These are phyloP conservation scores for Tulasnella sp. DNA, from an alignment of 768 basidiomycete species.

Conservation along the genomic window DNA sequence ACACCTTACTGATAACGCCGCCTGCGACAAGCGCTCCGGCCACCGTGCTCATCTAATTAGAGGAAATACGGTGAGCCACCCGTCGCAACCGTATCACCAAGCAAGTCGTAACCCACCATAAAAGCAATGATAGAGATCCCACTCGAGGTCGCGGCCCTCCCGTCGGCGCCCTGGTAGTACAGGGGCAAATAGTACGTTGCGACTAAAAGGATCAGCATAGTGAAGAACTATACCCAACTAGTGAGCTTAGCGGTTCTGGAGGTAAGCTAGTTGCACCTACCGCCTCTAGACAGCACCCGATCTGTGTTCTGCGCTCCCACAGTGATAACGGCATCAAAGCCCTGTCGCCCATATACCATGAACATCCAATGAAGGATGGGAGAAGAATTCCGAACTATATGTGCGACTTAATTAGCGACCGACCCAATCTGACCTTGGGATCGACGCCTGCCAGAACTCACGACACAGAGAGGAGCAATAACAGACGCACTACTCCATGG, in stretches of 20 bases:
- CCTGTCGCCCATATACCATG: conserved; percentile 27
- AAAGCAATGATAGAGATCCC: conserved; percentile 31
- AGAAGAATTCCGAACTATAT: conserved; percentile 27
- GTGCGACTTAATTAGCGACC: too few species aligned
- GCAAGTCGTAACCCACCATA: conserved; percentile 19
- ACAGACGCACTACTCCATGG: conserved; percentile 30
- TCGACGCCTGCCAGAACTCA: too few species aligned
- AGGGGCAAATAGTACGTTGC: conserved; percentile 29
- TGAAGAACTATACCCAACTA: conserved; percentile 19
- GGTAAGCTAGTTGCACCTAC: neutral
- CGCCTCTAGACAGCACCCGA: conserved; percentile 25
- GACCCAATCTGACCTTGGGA: too few species aligned
- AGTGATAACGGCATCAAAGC: conserved; percentile 31
- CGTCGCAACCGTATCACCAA: neutral
- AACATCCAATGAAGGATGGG: conserved; percentile 28
- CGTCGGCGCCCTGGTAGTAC: conserved; percentile 25
- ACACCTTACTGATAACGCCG: conserved; percentile 21
- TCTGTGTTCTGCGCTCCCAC: conserved; percentile 27
- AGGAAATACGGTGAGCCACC: neutral
- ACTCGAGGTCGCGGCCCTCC: conserved; percentile 26
- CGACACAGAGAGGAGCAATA: conserved; percentile 24
- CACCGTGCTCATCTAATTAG: conserved; percentile 22
- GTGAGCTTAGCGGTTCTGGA: neutral
- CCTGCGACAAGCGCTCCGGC: conserved; percentile 27
- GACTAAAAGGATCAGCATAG: conserved; percentile 19